Evolutionary conservation across 192 early-diverging fungal species (phyloP), one percentile per base, ranked within the genome.

Genomic region (Tieghemiomyces parasiticus): DNA sequence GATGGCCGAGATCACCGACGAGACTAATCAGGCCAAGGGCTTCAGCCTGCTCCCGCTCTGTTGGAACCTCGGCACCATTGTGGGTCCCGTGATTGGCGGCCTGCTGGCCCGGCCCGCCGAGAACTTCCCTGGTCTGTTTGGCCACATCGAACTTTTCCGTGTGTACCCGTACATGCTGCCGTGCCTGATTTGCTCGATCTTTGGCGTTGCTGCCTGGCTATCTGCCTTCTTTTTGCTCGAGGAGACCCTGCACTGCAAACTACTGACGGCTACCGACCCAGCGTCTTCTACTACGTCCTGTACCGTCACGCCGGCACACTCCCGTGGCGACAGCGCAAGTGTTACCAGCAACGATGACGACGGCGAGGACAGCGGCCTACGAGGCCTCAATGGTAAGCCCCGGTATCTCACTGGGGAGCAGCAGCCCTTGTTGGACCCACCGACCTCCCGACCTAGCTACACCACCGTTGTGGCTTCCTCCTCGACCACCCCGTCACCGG

Each of bases 151-250:
- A 29, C 76, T 92, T 49, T 78, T 92, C 32, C 69, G 63, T 25
- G 31, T 62, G 2, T 86, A 82, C 56, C 91, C 91, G 0, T 95
- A 92, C 59, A 76, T 89, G 50, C 78, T 95, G 1, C 92, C 92
- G 4, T 92, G 92, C 56, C 60, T 84, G 25, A 65, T 86, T 12
- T 80, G 81, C 19, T 73, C 83, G 2, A 46, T 74, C 19, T 67
- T 87, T 6, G 78, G 81, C 29, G 35, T 83, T 1, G 55, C 83
- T 54, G 86, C 88, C 9, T 74, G 86, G 29, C 46, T 81, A 0
- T 60, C 85, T 26, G 86, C 85, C 0, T 68, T 71, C 24, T 74
- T 81, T 60, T 79, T 69, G 49, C 62, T 89, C 20, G 69, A 86
- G 26, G 84, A 87, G 58, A 80, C 87, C 3, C 52, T 75, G 54